Evolutionary conservation across 202 grass and related monocot genomes (phyloP), one percentile per base, ranked within the genome.

Genomic region (Tripidium arundinaceum): DNA sequence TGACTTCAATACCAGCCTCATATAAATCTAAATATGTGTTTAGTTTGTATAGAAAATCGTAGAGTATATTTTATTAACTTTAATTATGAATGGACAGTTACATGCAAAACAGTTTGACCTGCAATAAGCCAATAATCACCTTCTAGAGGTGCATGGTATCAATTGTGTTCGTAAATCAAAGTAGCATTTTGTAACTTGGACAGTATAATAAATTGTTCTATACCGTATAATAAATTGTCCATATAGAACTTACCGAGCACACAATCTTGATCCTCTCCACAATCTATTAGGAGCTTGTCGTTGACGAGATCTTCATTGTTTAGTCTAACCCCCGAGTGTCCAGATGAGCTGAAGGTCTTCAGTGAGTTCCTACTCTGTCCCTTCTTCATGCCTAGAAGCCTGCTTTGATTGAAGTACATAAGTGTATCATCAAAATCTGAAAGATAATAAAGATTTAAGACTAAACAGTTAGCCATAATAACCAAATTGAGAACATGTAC

Each of bases 231-330:
- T 13, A 77, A 74, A 52, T 8, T 72, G 6, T 31, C 6, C 58
- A 50, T 6, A 27, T 16, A 82, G 46, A 77, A 78, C 95, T 75
- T 94, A 98, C 92, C 96, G 43, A 98, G 78, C 62, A 98, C 90
- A 84, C 96, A 98, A 75, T 98, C 92, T 86, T 93, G 88, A 49
- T 95, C 96, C 81, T 92, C 81, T 81, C 90, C 92, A 33, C 92
- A 98, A 69, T 98, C 96, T 66, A 98, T 87, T 54, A 98, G 88
- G 67, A 95, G 65, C 59, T 87, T 94, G 61, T 90, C 82, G n/a
- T 90, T 94, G 40, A 62, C 18, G 33, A 83, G 45, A 83, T 76
- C 79, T 68, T 70, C 84, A 80, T 61, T 85, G 49, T 84, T 86
- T 65, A 93, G 26, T 57, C 77, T 87, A 46, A 85, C 28, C 40